Evolutionary conservation across 768 basidiomycete genomes (phyloP), one percentile per base, ranked within the genome.

Genomic region (Boletus bicolor): DNA sequence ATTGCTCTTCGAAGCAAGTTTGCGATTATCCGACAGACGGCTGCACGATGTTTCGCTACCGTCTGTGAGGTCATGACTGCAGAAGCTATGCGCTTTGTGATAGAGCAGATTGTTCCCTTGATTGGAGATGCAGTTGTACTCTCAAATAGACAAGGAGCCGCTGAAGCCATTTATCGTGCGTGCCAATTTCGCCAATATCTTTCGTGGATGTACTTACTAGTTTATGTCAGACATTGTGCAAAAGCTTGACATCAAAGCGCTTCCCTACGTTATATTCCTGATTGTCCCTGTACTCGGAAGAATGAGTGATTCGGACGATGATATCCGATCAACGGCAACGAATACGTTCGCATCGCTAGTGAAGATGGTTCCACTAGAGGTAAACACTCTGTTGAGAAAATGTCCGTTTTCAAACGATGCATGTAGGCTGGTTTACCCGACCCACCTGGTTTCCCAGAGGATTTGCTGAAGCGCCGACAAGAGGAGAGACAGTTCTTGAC

Each of bases 341-440:
- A 94, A 93, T 67, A 95, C 94, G 0, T 99, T 99, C 66, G 97
- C 97, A 0, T 90, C 93, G 0, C 75, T 99, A 17, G 92, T 99
- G 58, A 98, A 98, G 77, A 96, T 99, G 89, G 93, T 98, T 12
- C 97, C 97, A 6, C 79, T 99, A 0, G 97, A 98, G 82, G 94
- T 93, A 58, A 57, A 79, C 63, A 21, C 5, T 37, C 26, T 41
- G 21, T 43, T 30, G 19, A 49, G 15, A 32, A 47, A 30, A 44
- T 28, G 4, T 26, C 4, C 34, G 17, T 21, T 37, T 42, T 35
- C 6, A 39, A 35, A 34, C 7, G 15, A 19, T 28, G 6, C 44
- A 35, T 54, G 32, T 57, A 97, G 93, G 92, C 93, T 63, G 97
- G 96, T 54, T 76, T 98, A n/a, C 97, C 97, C 12, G 94, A 98